Conservation (phyloP, 108 stramenopile species). For the Cyclotella baltica region DNA sequence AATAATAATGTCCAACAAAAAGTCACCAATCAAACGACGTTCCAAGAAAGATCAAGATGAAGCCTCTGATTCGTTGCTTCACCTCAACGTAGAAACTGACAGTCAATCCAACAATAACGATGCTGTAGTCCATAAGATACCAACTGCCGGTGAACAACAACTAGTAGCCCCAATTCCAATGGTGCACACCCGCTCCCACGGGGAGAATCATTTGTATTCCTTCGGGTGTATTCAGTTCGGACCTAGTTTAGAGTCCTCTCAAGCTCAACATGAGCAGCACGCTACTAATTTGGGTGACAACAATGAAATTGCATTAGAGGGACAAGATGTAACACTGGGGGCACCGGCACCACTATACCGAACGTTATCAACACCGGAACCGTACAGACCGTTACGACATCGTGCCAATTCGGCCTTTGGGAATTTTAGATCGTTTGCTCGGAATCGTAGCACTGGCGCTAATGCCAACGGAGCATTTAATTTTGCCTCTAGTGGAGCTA, state of each 20-base stretch:
- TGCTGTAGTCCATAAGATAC: not conserved
- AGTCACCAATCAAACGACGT: not conserved
- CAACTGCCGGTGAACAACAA: not conserved
- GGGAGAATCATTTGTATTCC: not conserved
- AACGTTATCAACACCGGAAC: slow-evolving; percentile 3
- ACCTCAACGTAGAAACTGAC: not conserved
- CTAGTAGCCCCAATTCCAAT: not conserved
- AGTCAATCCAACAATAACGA: not conserved
- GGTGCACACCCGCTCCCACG: not conserved
- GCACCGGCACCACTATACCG: not conserved
- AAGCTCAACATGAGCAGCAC: not conserved
- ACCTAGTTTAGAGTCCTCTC: not conserved
- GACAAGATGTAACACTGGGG: not conserved
- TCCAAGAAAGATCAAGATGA: not conserved
- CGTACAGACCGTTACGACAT: slow-evolving; percentile 2
- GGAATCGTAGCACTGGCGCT: too few relatives aligned
- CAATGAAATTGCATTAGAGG: not conserved
- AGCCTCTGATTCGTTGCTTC: not conserved
- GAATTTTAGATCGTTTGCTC: not conserved
- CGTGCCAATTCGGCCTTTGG: slow-evolving; percentile 14
- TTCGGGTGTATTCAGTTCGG: slow-evolving; percentile 1
- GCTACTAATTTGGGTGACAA: too few relatives aligned
- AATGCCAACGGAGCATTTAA: too few relatives aligned
- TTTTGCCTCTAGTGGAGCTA: too few relatives aligned
- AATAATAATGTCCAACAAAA: not conserved